phyloP scores from a whole-genome alignment of 495 filamentous ascomycete genomes.

The Neurospora hispaniola region DNA sequence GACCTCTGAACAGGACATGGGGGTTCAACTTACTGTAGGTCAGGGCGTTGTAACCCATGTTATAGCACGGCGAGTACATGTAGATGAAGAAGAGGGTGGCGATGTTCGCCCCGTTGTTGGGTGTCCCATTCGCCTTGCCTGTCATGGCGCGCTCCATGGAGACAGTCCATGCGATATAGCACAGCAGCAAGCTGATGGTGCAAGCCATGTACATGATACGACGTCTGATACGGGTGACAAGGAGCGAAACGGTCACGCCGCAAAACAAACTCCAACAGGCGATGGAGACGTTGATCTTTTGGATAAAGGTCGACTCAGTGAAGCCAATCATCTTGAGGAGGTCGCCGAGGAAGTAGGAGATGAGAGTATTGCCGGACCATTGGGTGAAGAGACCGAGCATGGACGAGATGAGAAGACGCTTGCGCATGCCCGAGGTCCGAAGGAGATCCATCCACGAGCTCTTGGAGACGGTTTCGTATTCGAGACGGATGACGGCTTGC shows the following conservation, averaged over 20 bases:
- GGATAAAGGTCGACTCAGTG: constrained; percentile 40
- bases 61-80: constrained; percentile 52
- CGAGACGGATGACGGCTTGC: constrained; percentile 45
- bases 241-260: constrained; percentile 41
- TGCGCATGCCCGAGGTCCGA: constrained; percentile 42
- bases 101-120: constrained; percentile 31
- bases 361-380: constrained; percentile 55
- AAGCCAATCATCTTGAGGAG: constrained; percentile 39
- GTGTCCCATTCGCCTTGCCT: constrained; percentile 22
- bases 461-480: constrained; percentile 40
- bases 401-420: constrained; percentile 45
- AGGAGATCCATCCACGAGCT: constrained; percentile 47
- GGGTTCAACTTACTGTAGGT: constrained; percentile 44
- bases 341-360: constrained; percentile 48
- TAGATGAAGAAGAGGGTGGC: constrained; percentile 52
- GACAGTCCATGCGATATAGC: constrained; percentile 51
- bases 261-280: constrained; percentile 47
- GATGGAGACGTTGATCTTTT: constrained; percentile 48
- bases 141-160: constrained; percentile 43
- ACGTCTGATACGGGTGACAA: constrained; percentile 41
- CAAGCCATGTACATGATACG: constrained; percentile 49
- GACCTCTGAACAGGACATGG: background rate
- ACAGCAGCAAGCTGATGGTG: constrained; percentile 39
- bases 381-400: constrained; percentile 54
- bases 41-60: constrained; percentile 56